Evolutionary conservation across 2,329 filamentous ascomycete species (phyloP).

Genomic region (Fusarium tupiense): DNA sequence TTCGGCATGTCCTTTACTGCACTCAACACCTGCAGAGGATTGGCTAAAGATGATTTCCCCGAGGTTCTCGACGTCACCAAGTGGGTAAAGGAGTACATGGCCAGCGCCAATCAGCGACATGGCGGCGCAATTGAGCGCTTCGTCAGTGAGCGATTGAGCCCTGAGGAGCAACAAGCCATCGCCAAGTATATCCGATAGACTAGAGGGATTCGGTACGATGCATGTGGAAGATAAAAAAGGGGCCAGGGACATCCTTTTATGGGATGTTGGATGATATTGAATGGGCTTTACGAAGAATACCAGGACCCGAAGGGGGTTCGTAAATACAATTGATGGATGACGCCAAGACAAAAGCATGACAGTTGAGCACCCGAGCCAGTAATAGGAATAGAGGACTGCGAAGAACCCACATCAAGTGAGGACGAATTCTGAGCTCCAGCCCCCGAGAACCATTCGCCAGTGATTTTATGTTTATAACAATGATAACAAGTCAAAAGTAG

Average conservation of each 20-base stretch:
- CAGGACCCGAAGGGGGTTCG: constrained; percentile 10
- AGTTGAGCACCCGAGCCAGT: neutral
- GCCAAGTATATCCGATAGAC: constrained; percentile 59
- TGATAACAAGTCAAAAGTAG: neutral
- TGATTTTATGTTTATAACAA: neutral
- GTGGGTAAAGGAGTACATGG: constrained; percentile 85
- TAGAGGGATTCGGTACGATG: neutral
- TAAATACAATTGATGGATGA: constrained; percentile 15
- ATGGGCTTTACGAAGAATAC: constrained; percentile 29
- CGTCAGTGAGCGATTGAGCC: constrained; percentile 74
- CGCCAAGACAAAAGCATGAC: neutral
- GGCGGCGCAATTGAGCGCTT: constrained; percentile 76
- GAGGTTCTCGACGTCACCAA: constrained; percentile 82
- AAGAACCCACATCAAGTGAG: neutral
- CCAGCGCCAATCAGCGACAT: constrained; percentile 78
- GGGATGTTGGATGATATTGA: neutral
- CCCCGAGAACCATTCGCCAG: neutral
- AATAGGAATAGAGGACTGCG: constrained; percentile 9
- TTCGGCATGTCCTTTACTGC: constrained; percentile 96
- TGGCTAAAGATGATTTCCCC: constrained; percentile 82
- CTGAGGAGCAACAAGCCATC: constrained; percentile 66
- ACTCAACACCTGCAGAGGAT: constrained; percentile 86
- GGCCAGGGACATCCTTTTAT: neutral
- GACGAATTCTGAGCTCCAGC: neutral
- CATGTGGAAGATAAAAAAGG: constrained; percentile 6